Base-by-base conservation (phyloP, 2,329 filamentous ascomycete genomes). In the Penicillium crustosum region DNA sequence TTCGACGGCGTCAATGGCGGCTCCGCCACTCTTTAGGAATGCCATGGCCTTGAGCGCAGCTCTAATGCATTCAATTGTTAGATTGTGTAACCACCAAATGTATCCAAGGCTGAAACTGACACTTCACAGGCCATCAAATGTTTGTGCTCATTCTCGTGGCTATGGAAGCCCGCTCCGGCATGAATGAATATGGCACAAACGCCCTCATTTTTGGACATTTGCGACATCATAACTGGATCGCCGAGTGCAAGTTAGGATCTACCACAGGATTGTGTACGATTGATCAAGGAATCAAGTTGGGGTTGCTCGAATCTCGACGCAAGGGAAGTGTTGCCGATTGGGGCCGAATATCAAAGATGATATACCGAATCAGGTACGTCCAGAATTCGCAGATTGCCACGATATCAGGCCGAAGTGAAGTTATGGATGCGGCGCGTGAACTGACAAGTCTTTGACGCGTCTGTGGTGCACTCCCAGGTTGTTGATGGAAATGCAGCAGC, bases 121-220 rank as follows among this genome's bases (percentile, higher is more conserved):
- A 93, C 88, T 69, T 89, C 88, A 75, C 94, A 97, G 42, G 92
- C 92, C 68, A 88, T 82, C 10, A 99, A 83, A 70, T 99, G 94
- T 38, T 90, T 82, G 55, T 83, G 81, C 73, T 99, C 93, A 70
- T 97, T 97, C 59, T 89, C 85, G 25, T 85, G 80, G 70, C 92
- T 97, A 74, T 99, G 94, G 68, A 91, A 99, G 4, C 94, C 94
- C 17, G 94, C 94, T 35, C 94, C 94, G 38, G 93, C 94, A 75
- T 99, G 94, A 44, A 99, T 88, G 74, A 96, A 97, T 52, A 99
- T 93, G 58, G 91, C 92, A 57, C 86, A 86, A 10, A 86, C 77
- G 63, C 83, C 79, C 29, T 75, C 69, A 67, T 62, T 78, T 75
- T 19, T 73, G 73, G 47, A 70, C 70, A 61, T 69, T 59, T 60